A percentile compares a stretch with the other conserved stretches of the same genome.
Evolutionary conservation across 225 moss, liverwort and hornwort species (phyloP).

Genomic region (Marchantia polymorpha): DNA sequence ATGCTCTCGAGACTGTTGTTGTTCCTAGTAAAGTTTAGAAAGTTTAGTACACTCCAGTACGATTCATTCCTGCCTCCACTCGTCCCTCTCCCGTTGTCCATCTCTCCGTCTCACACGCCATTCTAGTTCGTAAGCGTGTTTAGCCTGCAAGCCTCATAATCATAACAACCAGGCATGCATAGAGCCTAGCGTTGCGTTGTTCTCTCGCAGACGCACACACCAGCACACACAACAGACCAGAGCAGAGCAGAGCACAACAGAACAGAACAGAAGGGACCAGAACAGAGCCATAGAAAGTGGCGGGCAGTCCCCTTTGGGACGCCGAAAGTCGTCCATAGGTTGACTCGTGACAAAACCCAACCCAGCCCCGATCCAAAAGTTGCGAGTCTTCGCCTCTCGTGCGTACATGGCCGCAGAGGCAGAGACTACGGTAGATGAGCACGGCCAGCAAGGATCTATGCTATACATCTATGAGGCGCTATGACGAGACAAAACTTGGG

Average conservation of each 20-base stretch:
- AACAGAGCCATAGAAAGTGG: not conserved
- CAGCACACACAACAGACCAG: no score
- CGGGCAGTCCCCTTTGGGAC: not conserved
- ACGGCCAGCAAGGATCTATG: not conserved
- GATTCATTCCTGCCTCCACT: no score
- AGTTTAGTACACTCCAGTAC: not conserved
- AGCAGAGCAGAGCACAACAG: not conserved
- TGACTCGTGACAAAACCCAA: not conserved
- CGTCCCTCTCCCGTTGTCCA: not conserved
- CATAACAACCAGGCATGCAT: not conserved
- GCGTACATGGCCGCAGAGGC: not conserved
- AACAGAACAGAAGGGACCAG: not conserved
- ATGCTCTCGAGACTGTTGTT: not conserved
- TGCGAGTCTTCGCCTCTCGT: not conserved
- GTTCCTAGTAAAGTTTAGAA: not conserved
- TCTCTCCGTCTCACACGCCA: not conserved
- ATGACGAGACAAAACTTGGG: not conserved
- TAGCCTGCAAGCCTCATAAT: constrained; percentile 3
- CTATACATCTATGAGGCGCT: not conserved
- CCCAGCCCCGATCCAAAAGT: not conserved
- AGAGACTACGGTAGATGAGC: not conserved
- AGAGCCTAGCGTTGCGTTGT: not conserved
- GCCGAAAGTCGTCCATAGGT: not conserved
- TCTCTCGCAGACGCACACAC: no score
- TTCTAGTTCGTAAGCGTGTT: not conserved